Base-by-base conservation (phyloP, 2,329 filamentous ascomycete genomes). In the Claviceps maximensis region DNA sequence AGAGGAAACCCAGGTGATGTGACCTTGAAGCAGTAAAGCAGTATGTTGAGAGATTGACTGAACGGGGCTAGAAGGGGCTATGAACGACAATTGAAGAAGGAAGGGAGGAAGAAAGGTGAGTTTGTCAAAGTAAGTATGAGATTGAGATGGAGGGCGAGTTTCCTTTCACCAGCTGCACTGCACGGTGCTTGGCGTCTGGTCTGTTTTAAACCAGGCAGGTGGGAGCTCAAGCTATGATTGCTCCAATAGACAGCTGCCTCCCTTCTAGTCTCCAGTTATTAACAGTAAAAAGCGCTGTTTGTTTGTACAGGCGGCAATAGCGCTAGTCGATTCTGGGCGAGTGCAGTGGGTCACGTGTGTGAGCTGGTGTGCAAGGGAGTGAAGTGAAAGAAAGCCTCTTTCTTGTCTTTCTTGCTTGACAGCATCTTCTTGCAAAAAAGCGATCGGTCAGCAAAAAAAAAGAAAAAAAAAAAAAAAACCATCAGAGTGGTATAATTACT, bases 291-390 rank as follows among this genome's bases (percentile, higher is more conserved):
- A 15, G 47, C 56, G 58, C 55, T 57, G 57, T 57, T 58, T 60
- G 50, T 51, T 50, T 42, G 58, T 63, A n/a, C n/a, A n/a, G n/a
- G n/a, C n/a, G 62, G 62, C 63, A 66, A 67, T 62, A 53, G 56
- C 42, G 49, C 65, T 67, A 69, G 55, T 49, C 62, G 51, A 59
- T 62, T 15, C 49, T 38, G 47, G 41, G 13, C 13, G 8, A 21
- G 41, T 42, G 9, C 25, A 2, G 7, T 9, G 47, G 25, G 42
- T 59, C 60, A 60, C 56, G 59, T 57, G 59, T 19, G 36, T n/a
- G 25, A 7, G 6, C 5, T 10, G 17, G 17, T 1, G 38, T 3
- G 17, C 29, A 27, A 10, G 33, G 33, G 12, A 15, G 33, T 12
- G 33, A 36, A 17, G 33, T 36, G 33, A 36, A 36, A 36, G 12